Base-by-base conservation (phyloP, 208 protist genomes). In the Acanthamoeba healyi region DNA sequence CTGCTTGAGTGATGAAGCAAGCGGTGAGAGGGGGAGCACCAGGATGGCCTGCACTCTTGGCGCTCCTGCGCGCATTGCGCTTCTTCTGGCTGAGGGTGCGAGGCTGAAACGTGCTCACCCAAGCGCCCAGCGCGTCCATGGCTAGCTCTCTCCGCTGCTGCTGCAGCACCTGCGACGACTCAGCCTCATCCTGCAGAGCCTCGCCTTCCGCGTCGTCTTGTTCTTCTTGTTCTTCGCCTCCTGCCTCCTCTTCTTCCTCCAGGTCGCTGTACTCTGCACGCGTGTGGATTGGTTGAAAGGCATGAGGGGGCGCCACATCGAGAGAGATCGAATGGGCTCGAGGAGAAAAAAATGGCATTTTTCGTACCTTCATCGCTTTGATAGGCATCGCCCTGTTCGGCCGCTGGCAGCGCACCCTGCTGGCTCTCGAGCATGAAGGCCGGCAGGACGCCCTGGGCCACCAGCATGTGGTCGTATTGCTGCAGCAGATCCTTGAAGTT, bases 401-500 rank as follows among this genome's bases (percentile, higher is more conserved):
- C 63, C n/a, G 34, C 67, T 49, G 32, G 67, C 61, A 38, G 29
- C 15, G 61, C 7, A 34, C 29, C 61, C 19, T 44, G 34, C 36
- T 79, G 67, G 36, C 61, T 65, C 22, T 65, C 84, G 29, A 86
- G 44, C 84, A 91, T 91, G n/a, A 91, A 91, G 54, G 54, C 84
- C 15, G 84, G 84, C 56, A 91, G 54, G 15, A 91, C 84, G 17
- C 84, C 84, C 36, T 91, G 84, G 5, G 84, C 36, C 46, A 91
- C 84, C 0, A 91, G 40, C 61, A 91, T 72, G 7, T 91, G 49
- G 36, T 91, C 84, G 34, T 91, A 91, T 40, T 91, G 51, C 36
- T 74, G 51, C 84, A 91, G 61, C 46, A 91, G 22, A 40, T 91
- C 84, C 29, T 91, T 74, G 40, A 91, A 91, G 56, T 91, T 74